Percentiles rank a stretch among this genome's conserved stretches.
phyloP scores from a whole-genome alignment of 2,329 filamentous ascomycete species.

The Aspergillus brunneoviolaceus region DNA sequence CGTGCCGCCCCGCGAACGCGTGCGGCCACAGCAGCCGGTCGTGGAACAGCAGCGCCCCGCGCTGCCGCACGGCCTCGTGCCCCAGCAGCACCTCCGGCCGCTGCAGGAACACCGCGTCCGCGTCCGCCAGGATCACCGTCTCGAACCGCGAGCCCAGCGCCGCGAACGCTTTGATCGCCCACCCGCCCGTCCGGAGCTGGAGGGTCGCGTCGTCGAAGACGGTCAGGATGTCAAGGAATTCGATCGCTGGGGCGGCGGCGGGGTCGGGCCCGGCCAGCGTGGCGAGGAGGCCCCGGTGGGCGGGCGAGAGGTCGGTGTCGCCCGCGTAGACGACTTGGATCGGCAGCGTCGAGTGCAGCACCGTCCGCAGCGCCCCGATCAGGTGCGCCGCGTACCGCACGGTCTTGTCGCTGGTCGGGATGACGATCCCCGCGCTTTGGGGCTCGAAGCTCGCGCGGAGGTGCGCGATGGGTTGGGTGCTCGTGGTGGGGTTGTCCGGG shows the following conservation, averaged over 20 bases:
- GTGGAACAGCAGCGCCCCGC: conserved; percentile 5
- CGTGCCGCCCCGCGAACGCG: conserved; percentile 1
- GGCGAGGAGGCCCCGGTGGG: background rate
- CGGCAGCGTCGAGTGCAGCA: conserved; percentile 4
- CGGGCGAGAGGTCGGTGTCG: background rate
- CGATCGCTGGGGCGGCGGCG: background rate
- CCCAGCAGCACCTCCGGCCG: conserved; percentile 6
- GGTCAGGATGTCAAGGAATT: conserved; percentile 11
- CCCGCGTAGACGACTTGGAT: conserved; percentile 12
- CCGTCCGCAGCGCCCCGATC: conserved; percentile 3
- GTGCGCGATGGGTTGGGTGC: background rate
- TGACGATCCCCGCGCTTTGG: conserved; percentile 5
- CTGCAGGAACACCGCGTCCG: conserved; percentile 11
- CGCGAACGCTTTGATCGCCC: conserved; percentile 13
- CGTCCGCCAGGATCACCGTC: conserved; percentile 7
- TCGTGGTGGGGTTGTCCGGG: background rate
- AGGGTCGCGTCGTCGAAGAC: conserved; percentile 8
- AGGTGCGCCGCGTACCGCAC: conserved; percentile 12
- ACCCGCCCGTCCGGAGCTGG: conserved; percentile 3
- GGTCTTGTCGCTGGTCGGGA: conserved; percentile 12
- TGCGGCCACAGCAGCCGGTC: conserved; percentile 7
- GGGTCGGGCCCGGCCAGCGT: background rate
- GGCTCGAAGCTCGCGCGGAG: conserved; percentile 8
- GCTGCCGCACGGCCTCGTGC: conserved; percentile 1
- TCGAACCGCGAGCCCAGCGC: conserved; percentile 10